Percentiles rank a stretch among this genome's conserved stretches.
These are phyloP conservation scores for Mucor mucedo DNA, from an alignment of 371 early-diverging fungal species.

Conservation along the genomic window DNA sequence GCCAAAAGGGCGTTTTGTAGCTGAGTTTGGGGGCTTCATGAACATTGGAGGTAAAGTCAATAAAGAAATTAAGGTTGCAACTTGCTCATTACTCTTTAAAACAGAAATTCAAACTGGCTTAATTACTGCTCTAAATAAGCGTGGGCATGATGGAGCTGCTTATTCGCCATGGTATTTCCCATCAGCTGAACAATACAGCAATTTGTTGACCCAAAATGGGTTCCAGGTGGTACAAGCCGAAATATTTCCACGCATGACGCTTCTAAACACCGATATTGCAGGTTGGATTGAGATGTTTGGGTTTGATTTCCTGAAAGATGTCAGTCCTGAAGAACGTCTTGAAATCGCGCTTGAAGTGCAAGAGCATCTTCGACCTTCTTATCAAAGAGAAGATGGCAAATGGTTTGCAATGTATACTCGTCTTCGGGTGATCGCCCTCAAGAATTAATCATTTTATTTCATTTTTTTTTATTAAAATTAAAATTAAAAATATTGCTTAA, in stretches of 20 bases:
- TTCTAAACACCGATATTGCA: conserved; percentile 57
- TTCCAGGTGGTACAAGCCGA: conserved; percentile 54
- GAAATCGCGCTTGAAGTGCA: conserved; percentile 55
- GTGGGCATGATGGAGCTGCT: conserved; percentile 57
- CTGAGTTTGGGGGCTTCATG: conserved; percentile 66
- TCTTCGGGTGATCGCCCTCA: conserved; percentile 48
- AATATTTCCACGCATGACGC: conserved; percentile 61
- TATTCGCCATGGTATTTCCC: conserved; percentile 77
- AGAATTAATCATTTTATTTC: conserved; percentile 9
- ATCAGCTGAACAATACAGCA: conserved; percentile 53
- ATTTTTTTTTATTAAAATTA: conserved; percentile 3
- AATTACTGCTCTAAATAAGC: conserved; percentile 58
- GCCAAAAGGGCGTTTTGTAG: conserved; percentile 65
- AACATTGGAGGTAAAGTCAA: conserved; percentile 45
- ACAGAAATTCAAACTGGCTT: conserved; percentile 60
- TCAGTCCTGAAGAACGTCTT: conserved; percentile 46
- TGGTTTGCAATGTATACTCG: conserved; percentile 69
- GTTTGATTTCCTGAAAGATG: conserved; percentile 50
- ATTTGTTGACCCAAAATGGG: conserved; percentile 60
- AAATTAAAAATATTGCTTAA: conserved; percentile 19
- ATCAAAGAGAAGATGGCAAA: conserved; percentile 58
- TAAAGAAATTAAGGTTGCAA: neutral
- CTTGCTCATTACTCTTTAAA: neutral
- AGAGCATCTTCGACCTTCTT: conserved; percentile 47
- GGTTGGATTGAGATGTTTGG: conserved; percentile 80